Evolutionary conservation across 1,284 basidiomycete genomes (phyloP), one percentile per base, ranked within the genome.

Genomic region (Bondarzewia mesenterica): DNA sequence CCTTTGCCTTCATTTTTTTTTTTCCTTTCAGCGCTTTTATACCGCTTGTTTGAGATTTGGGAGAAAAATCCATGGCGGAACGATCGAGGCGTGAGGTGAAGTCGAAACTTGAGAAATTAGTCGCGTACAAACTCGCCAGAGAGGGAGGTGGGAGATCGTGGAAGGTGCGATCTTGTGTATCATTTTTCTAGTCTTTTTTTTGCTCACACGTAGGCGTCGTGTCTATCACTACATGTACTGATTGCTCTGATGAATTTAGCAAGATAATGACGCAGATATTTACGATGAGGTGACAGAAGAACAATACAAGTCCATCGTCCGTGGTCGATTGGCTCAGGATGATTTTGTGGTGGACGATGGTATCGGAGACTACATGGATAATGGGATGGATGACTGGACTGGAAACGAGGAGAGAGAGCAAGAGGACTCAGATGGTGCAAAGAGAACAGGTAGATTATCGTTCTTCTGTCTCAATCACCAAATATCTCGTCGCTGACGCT

Each of bases 321-420:
- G 82, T 48, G 83, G 84, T 2, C 77, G 96, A 16, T 73, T 96
- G n/a, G 86, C 89, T 55, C 73, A 78, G 57, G 93, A 97, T 59
- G 95, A 99, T 66, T 99, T 99, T 55, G 91, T 96, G 22, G 84
- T 89, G 42, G 94, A 99, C 60, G 96, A 99, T 69, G 93, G 94
- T 46, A 79, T 88, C 0, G 80, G 76, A 18, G 96, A 92, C 10
- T 99, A 99, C 62, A 85, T 89, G 60, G 96, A 99, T 67, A 90
- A 96, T 59, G 96, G 96, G 4, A 84, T 91, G 77, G 94, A 98
- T 55, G 93, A 95, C 59, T 97, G 91, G 85, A n/a, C 23, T 10
- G 46, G 38, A 18, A 36, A 36, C 16, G 77, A 73, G 20, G 77
- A 76, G 37, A 73, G 70, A 14, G 67, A 70, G 22, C 70, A 73